A percentile compares a stretch with the other conserved stretches of the same genome.
phyloP scores from a whole-genome alignment of 805 yeast species.

The Candida quercuum region DNA sequence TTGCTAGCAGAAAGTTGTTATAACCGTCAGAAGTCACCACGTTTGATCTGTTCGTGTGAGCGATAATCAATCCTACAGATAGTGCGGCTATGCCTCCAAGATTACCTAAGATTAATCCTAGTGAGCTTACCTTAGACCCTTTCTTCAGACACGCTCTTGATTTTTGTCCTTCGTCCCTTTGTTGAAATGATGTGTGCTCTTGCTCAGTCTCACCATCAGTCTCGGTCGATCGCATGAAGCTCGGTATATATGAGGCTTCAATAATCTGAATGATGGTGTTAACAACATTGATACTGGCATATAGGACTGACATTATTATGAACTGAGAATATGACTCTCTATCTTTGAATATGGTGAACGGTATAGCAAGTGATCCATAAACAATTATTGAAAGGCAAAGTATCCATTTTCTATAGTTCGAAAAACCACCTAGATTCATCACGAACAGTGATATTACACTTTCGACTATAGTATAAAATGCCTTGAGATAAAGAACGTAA shows the following conservation, averaged over 20 bases:
- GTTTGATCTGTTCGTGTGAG: conserved; percentile 25
- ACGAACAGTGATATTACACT: conserved; percentile 30
- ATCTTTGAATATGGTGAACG: conserved; percentile 29
- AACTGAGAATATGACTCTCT: conserved; percentile 17
- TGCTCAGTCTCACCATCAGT: conserved; percentile 2
- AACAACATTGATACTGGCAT: conserved; percentile 25
- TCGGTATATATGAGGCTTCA: conserved; percentile 36
- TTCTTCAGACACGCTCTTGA: conserved; percentile 23
- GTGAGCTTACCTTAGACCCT: conserved; percentile 32
- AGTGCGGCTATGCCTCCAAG: conserved; percentile 34
- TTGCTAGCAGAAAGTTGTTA: conserved; percentile 32
- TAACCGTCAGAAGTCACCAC: conserved; percentile 25
- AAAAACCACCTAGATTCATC: conserved; percentile 37
- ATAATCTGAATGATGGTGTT: conserved; percentile 31
- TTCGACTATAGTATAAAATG: conserved; percentile 34
- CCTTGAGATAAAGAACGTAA: conserved; percentile 32
- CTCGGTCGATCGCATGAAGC: conserved; percentile 31
- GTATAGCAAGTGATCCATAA: conserved; percentile 31
- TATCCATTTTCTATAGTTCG: conserved; percentile 30
- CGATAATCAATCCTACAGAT: conserved; percentile 32
- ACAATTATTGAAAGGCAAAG: conserved; percentile 27
- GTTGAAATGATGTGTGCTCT: neutral
- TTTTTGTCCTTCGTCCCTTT: too few relatives aligned
- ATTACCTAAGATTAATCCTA: conserved; percentile 32
- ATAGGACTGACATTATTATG: conserved; percentile 26